These are phyloP conservation scores for Apophysomyces ossiformis DNA, from an alignment of 371 early-diverging fungal genomes.

Conservation along the genomic window DNA sequence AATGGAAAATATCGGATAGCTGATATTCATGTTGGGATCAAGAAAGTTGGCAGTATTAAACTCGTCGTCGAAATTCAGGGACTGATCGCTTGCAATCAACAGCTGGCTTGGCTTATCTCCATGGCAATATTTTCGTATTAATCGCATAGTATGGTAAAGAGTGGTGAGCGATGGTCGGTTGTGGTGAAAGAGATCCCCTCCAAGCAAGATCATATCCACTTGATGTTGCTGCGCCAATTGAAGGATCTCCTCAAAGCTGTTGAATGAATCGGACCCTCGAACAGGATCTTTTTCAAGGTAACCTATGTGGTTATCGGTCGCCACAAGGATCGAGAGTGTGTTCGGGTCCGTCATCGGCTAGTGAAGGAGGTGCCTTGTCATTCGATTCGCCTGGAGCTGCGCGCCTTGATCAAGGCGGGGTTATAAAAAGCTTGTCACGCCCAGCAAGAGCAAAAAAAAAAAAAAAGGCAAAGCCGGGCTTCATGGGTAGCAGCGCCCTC, in stretches of 20 bases:
- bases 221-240: constrained; percentile 70
- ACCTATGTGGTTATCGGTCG: constrained; percentile 99
- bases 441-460: too few species aligned
- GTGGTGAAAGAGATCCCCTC: constrained; percentile 99
- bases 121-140: constrained; percentile 85
- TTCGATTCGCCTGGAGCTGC: too few species aligned
- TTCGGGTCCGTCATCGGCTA: constrained; percentile 20
- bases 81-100: constrained; percentile 78
- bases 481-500: neutral
- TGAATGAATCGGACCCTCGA: constrained; percentile 91
- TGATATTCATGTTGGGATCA: constrained; percentile 89
- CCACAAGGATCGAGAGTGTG: constrained; percentile 73
- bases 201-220: constrained; percentile 96
- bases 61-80: constrained; percentile 71
- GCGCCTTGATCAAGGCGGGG: too few species aligned
- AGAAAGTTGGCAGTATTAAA: constrained; percentile 79
- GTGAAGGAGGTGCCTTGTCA: neutral
- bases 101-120: constrained; percentile 80
- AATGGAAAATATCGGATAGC: constrained; percentile 94
- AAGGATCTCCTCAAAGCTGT: constrained; percentile 95
- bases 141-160: constrained; percentile 74
- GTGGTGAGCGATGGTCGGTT: constrained; percentile 93
- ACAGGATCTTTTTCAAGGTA: constrained; percentile 95
- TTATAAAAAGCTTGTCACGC: too few species aligned
- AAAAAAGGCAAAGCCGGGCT: too few species aligned